Evolutionary conservation across 2,329 filamentous ascomycete species (phyloP), one percentile per base, ranked within the genome.

Genomic region (Microsporum audouinii): DNA sequence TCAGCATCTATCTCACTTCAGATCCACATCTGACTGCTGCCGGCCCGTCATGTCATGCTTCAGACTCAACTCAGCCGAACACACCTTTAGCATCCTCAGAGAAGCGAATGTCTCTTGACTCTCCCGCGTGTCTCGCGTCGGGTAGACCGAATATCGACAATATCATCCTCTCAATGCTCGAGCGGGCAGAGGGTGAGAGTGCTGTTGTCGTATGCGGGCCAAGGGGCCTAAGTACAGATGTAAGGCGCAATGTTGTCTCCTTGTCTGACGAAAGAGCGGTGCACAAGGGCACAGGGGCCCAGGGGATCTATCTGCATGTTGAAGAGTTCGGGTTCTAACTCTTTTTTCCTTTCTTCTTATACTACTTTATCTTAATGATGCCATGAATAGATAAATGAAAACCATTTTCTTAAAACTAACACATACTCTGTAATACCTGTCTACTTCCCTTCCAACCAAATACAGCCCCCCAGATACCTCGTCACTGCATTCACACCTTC

Each of bases 281-380:
- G 49, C 84, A 86, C 66, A 87, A 87, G 69, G 84, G 84, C 1
- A 86, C 82, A 0, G 84, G 83, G 0, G 84, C 84, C 12, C 83
- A 86, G 69, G 84, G 84, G 0, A 80, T 86, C 33, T 84, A 80
- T 68, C 68, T 85, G 36, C 82, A 84, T 71, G 79, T 79, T 0
- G 84, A 86, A 70, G 77, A 75, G 17, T 85, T 84, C 71, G 79
- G 77, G 2, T 84, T 73, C 63, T 78, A 60, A 64, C 12, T 23
- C 41, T 29, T 29, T 12, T 41, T 34, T 23, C 34, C 12, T 10
- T 10, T 17, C n/a, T 31, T 31, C 56, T 14, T 60, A 8, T 27
- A 3, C 10, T 57, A 57, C 47, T 33, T 56, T 33, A 12, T 34
- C 17, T 23, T 23, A n/a, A 33, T 36, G 17, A 56, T 56, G 27